Conservation (phyloP, 140 eudicot species). For the Oenanthe javanica region DNA sequence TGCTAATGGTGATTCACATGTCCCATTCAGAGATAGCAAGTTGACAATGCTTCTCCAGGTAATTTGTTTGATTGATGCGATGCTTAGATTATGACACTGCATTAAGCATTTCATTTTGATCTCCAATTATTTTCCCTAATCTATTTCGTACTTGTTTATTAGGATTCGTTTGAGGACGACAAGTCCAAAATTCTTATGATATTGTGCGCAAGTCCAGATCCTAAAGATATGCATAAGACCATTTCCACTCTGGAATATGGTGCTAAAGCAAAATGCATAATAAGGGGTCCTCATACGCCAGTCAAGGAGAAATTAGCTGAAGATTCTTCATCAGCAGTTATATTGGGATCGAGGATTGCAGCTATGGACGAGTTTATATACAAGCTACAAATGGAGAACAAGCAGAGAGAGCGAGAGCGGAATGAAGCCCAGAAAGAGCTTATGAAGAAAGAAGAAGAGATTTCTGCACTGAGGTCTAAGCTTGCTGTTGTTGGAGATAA, state of each 20-base stretch:
- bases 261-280: constrained; percentile 93
- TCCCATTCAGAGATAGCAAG: constrained; percentile 96
- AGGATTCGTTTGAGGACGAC: constrained; percentile 97
- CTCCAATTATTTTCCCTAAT: not conserved
- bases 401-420: constrained; percentile 61
- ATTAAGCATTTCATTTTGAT: not conserved
- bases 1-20: constrained; percentile 98
- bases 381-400: constrained; percentile 82
- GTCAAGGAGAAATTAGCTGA: constrained; percentile 52
- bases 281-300: constrained; percentile 81
- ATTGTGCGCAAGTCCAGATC: constrained; percentile 92
- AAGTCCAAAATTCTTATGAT: constrained; percentile 95
- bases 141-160: not conserved
- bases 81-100: not conserved
- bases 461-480: constrained; percentile 51
- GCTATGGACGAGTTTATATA: constrained; percentile 88
- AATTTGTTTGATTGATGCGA: not conserved
- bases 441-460: constrained; percentile 69
- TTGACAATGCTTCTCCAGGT: constrained; percentile 98
- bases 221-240: constrained; percentile 88
- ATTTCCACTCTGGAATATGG: constrained; percentile 90
- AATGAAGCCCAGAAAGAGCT: constrained; percentile 66
- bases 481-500: constrained; percentile 44
- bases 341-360: constrained; percentile 66
- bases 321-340: constrained; percentile 65